Base-by-base conservation (phyloP, 371 early-diverging fungal species). In the Mucor velutinosus region DNA sequence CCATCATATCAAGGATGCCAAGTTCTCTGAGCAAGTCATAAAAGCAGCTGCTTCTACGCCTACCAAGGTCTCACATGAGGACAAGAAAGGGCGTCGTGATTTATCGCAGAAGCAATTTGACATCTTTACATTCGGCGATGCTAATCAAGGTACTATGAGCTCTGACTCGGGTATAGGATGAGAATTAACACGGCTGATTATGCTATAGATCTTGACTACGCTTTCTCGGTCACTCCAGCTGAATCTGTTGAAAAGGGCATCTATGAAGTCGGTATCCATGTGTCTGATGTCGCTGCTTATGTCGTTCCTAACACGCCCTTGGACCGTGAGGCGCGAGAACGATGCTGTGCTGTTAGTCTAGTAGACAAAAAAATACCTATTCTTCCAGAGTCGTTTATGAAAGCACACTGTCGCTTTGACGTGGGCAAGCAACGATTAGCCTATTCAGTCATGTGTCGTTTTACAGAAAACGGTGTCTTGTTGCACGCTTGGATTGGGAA, bases 221-320 rank as follows among this genome's bases (percentile, higher is more conserved):
- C 76, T 1, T 74, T 73, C 49, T 78, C 81, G 1, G 56, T 80
- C 12, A 66, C 58, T 29, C 14, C 23, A 7, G 19, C 23, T 14
- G 61, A 70, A 23, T 19, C n/a, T 10, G 21, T 15, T 7, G 69
- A 71, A 14, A 64, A 68, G 8, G 73, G 71, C 39, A 41, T 76
- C 0, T 89, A 74, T 66, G 88, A 91, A 66, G 81, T 95, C 19
- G 95, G 94, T 21, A 89, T 94, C 33, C 95, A 98, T 75, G 95
- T 97, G 64, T 92, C 96, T 57, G 98, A 98, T 76, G 94, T 97
- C 17, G 87, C 91, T 2, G 83, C 89, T 68, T 94, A 92, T 84
- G 91, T 97, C 5, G 73, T 73, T 58, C 80, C 80, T 15, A 81
- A 79, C 53, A 87, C 90, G 1, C 81, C 86, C 1, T 71, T 97